phyloP scores from a whole-genome alignment of 441 rosid species.

The Euphorbia schlechtendalii region DNA sequence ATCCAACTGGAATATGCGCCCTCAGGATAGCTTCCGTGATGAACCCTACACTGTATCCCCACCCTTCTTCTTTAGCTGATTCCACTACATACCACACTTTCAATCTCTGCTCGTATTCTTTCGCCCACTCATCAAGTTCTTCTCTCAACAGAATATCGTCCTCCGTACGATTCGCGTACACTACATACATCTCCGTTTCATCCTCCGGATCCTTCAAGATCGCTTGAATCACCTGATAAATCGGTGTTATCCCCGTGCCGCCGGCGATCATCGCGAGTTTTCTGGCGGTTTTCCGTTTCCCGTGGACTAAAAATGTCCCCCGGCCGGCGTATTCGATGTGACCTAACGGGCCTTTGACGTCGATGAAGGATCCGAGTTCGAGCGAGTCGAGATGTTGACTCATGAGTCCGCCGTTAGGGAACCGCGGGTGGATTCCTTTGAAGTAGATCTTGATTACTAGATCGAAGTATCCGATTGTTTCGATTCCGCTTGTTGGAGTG shows the following conservation, averaged over 20 bases:
- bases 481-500: slow-evolving; percentile 61
- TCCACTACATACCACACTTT: slow-evolving; percentile 84
- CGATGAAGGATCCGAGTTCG: slow-evolving; percentile 43
- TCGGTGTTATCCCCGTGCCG: slow-evolving; percentile 86
- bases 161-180: slow-evolving; percentile 79
- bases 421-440: slow-evolving; percentile 66
- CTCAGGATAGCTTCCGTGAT: slow-evolving; percentile 53
- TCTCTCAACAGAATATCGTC: slow-evolving; percentile 71
- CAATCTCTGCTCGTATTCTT: slow-evolving; percentile 36
- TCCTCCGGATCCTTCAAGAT: slow-evolving; percentile 69
- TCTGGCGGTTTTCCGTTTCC: slow-evolving; percentile 64
- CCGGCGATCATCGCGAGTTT: slow-evolving; percentile 89
- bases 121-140: slow-evolving; percentile 69
- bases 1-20: slow-evolving; percentile 56
- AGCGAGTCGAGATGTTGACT: slow-evolving; percentile 67
- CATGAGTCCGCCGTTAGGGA: slow-evolving; percentile 79
- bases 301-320: slow-evolving; percentile 58
- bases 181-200: slow-evolving; percentile 66
- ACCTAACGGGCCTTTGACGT: slow-evolving; percentile 86
- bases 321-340: slow-evolving; percentile 65
- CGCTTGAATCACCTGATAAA: slow-evolving; percentile 71
- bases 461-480: slow-evolving; percentile 65
- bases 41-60: slow-evolving; percentile 68
- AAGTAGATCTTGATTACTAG: slow-evolving; percentile 70
- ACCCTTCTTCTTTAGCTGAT: slow-evolving; percentile 49